These are phyloP conservation scores for Globisporangium solare DNA, from an alignment of 352 stramenopile species.

Conservation along the genomic window DNA sequence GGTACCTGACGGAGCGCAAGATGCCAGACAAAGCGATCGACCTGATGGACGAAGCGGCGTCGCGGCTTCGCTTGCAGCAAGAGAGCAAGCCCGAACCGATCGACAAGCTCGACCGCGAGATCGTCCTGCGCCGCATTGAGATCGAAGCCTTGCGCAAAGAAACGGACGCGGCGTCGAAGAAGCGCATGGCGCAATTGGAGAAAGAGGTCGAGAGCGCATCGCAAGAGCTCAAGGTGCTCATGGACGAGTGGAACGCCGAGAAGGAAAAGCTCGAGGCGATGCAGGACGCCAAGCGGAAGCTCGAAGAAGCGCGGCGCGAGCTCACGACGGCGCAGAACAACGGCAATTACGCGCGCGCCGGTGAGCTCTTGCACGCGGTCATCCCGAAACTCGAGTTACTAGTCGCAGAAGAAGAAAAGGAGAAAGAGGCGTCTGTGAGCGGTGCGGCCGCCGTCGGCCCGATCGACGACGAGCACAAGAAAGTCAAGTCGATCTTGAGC, in stretches of 20 bases:
- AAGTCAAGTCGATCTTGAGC: constrained; percentile 59
- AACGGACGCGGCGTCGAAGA: constrained; percentile 65
- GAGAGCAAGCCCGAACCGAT: constrained; percentile 83
- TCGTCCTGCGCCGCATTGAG: constrained; percentile 77
- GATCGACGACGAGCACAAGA: neutral
- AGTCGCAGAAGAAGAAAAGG: constrained; percentile 52
- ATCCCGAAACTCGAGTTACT: constrained; percentile 70
- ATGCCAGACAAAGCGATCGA: constrained; percentile 97
- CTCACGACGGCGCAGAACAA: constrained; percentile 66
- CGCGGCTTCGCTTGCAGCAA: constrained; percentile 71
- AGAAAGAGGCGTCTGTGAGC: constrained; percentile 1
- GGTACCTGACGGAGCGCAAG: constrained; percentile 90
- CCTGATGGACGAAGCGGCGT: constrained; percentile 93
- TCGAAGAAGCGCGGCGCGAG: constrained; percentile 73
- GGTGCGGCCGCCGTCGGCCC: no score
- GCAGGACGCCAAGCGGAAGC: constrained; percentile 66
- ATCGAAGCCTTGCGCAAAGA: constrained; percentile 81
- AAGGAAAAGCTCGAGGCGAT: constrained; percentile 72
- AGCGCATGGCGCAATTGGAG: constrained; percentile 36
- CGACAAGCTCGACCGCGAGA: constrained; percentile 75
- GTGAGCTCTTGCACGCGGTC: constrained; percentile 76
- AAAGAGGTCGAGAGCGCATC: constrained; percentile 58
- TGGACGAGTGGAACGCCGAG: constrained; percentile 73
- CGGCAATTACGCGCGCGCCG: constrained; percentile 72
- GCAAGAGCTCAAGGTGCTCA: constrained; percentile 52